A percentile compares a stretch with the other conserved stretches of the same genome.
Conservation (phyloP, 2,329 filamentous ascomycete species). For the Aspergillus amoenus region DNA sequence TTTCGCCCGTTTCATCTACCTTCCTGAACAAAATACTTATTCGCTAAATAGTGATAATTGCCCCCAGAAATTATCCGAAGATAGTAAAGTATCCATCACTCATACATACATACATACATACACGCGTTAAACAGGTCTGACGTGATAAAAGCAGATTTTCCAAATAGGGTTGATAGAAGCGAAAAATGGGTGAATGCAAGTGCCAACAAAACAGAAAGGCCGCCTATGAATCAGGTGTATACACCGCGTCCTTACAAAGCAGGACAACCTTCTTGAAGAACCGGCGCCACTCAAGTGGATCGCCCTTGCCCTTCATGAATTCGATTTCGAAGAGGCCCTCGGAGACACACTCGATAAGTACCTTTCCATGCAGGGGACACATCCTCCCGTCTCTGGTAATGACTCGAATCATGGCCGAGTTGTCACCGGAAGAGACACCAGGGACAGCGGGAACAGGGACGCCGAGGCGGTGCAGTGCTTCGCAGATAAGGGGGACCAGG, state of each 20-base stretch:
- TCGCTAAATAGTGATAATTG: too few species aligned
- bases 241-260: constrained; percentile 81
- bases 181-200: not conserved
- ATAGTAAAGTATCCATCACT: not conserved
- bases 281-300: constrained; percentile 92
- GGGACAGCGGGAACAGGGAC: constrained; percentile 64
- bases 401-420: constrained; percentile 67
- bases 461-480: constrained; percentile 80
- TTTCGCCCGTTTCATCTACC: too few species aligned
- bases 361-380: constrained; percentile 45
- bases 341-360: constrained; percentile 45
- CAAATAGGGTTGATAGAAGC: not conserved
- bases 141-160: not conserved
- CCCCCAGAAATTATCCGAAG: too few species aligned
- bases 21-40: too few species aligned
- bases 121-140: not conserved
- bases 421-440: constrained; percentile 47
- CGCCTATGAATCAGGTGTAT: constrained; percentile 51
- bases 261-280: constrained; percentile 96
- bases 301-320: constrained; percentile 92
- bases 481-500: constrained; percentile 75
- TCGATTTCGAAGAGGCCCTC: constrained; percentile 75
- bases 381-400: constrained; percentile 62
- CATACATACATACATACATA: not conserved
- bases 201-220: not conserved